Evolutionary conservation across 2,329 filamentous ascomycete genomes (phyloP), one percentile per base, ranked within the genome.

Genomic region (Eutypa lata): DNA sequence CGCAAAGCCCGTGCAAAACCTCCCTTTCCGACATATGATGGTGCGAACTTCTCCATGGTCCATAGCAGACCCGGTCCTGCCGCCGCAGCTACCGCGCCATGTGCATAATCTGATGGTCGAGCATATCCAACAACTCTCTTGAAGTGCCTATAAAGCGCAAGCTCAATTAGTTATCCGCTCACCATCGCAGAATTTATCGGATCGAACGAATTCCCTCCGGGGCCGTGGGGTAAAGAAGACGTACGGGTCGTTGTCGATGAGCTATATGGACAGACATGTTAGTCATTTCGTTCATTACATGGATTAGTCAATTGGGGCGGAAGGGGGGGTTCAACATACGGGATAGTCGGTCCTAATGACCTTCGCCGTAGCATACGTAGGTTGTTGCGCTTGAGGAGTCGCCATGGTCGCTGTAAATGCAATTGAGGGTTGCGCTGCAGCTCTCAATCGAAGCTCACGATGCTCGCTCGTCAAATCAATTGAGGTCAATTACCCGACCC

Each of bases 241-340:
- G 71, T 92, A 97, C 92, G 94, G 94, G 76, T 99, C 94, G 78
- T 90, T 95, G 80, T 99, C 94, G 75, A 99, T 97, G 77, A 97
- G 89, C 94, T 99, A 76, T 62, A 68, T 67, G 43, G 52, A 58
- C 53, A 55, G 46, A 52, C 26, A 24, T 65, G 59, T 70, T 64
- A 73, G 14, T 37, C 35, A 8, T 13, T 18, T 21, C 10, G 26
- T 46, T 19, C 24, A 16, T 38, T 99, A 76, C 62, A 68, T 67
- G 44, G 52, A 57, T 53, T 53, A 65, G 59, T 70, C 64, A 73
- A n/a, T 37, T 24, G 11, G 14, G 10, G 14, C 11, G 26, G 4
- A 24, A 26, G 31, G 22, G 56, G 51, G 56, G 61, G 65, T 66
- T 64, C 53, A 51, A 78, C 90, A 68, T 78, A 97, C 94, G 54